Percentiles rank a stretch among this genome's conserved stretches.
These are phyloP conservation scores for Aquilaria sinensis DNA, from an alignment of 345 rosid genomes.

Conservation along the genomic window DNA sequence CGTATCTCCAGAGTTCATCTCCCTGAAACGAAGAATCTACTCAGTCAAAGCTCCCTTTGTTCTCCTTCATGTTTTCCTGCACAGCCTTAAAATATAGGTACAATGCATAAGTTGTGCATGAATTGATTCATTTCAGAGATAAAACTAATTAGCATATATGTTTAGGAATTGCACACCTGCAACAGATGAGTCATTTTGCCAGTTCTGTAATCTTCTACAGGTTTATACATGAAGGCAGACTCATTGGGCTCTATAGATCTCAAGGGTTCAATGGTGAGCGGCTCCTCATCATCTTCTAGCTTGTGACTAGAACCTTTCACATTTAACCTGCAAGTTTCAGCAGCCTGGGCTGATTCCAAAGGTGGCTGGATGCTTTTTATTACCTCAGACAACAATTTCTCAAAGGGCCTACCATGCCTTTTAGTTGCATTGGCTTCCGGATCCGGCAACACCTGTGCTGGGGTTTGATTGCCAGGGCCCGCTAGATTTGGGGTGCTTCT, in stretches of 20 bases:
- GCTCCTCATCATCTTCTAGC: constrained; percentile 38
- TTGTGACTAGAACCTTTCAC: constrained; percentile 14
- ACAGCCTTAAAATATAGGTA: constrained; percentile 46
- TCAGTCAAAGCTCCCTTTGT: constrained; percentile 12
- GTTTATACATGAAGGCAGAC: constrained; percentile 35
- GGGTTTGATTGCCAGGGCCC: constrained; percentile 12
- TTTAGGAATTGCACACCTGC: constrained; percentile 42
- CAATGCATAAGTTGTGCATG: neutral
- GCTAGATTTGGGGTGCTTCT: constrained; percentile 23
- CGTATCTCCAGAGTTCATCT: too few relatives aligned
- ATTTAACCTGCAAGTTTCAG: constrained; percentile 14
- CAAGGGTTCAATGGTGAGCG: constrained; percentile 64
- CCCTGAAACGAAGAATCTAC: too few relatives aligned
- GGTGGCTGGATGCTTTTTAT: constrained; percentile 40
- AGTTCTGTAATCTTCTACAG: constrained; percentile 46
- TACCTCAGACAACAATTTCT: constrained; percentile 54
- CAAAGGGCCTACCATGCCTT: constrained; percentile 40
- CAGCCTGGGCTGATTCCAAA: constrained; percentile 24
- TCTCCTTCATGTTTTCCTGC: constrained; percentile 73
- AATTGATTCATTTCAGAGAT: too few relatives aligned
- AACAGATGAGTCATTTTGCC: constrained; percentile 86
- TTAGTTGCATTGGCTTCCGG: constrained; percentile 21
- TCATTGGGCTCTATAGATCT: constrained; percentile 47
- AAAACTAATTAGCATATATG: too few relatives aligned
- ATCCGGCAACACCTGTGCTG: constrained; percentile 12